A percentile compares a stretch with the other conserved stretches of the same genome.
phyloP scores from a whole-genome alignment of 208 protist genomes.

The Strigomonas culicis region DNA sequence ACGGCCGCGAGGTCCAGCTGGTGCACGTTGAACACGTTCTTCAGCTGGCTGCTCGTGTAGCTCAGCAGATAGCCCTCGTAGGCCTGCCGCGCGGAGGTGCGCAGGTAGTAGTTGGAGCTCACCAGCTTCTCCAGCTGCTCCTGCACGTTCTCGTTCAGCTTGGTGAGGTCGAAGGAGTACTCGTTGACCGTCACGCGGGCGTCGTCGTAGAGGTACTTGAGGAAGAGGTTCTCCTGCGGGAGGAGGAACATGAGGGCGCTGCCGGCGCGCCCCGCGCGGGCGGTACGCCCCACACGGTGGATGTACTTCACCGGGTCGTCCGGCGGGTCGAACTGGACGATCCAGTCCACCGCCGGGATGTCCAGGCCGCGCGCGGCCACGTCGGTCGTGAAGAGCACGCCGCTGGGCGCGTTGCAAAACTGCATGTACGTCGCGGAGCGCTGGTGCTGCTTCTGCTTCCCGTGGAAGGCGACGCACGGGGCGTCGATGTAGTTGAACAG shows the following conservation, averaged over 20 bases:
- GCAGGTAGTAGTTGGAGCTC: slow-evolving; percentile 98
- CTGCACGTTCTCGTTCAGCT: slow-evolving; percentile 92
- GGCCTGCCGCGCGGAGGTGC: slow-evolving; percentile 95
- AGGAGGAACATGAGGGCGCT: slow-evolving; percentile 98
- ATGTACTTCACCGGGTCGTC: slow-evolving; percentile 99
- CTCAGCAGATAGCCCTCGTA: slow-evolving; percentile 98
- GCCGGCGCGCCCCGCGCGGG: slow-evolving; percentile 90
- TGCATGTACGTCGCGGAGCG: slow-evolving; percentile 99
- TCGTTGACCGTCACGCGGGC: slow-evolving; percentile 96
- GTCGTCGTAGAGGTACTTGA: slow-evolving; percentile 98
- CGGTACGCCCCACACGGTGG: slow-evolving; percentile 98
- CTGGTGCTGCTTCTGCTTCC: slow-evolving; percentile 99
- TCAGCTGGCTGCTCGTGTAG: slow-evolving; percentile 98
- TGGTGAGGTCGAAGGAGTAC: slow-evolving; percentile 96
- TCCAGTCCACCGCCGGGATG: slow-evolving; percentile 99
- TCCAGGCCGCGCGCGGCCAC: slow-evolving; percentile 99
- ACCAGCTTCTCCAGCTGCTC: slow-evolving; percentile 97
- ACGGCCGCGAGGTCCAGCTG: slow-evolving; percentile 96
- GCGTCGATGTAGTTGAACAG: slow-evolving; percentile 99
- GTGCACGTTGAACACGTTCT: slow-evolving; percentile 99
- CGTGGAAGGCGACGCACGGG: slow-evolving; percentile 98
- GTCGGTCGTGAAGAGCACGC: slow-evolving; percentile 99
- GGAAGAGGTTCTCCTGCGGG: slow-evolving; percentile 97
- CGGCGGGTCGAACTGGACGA: slow-evolving; percentile 99
- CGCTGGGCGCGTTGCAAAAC: slow-evolving; percentile 97